Evolutionary conservation across 2,329 filamentous ascomycete genomes (phyloP).

Genomic region (Exophiala viscosa): DNA sequence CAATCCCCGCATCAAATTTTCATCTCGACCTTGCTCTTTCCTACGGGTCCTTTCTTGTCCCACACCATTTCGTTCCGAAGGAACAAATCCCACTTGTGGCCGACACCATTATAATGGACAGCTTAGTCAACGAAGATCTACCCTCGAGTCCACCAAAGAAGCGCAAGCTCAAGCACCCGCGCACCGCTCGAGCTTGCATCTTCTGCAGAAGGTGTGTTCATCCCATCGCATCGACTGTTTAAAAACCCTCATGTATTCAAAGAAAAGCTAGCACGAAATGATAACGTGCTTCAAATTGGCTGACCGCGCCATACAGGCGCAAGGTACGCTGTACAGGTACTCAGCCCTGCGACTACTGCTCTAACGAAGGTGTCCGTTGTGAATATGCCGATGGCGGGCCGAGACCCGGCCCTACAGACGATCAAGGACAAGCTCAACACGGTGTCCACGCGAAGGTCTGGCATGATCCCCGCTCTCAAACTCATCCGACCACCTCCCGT

Average conservation of each 20-base stretch:
- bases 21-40: neutral
- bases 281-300: neutral
- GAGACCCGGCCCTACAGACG: neutral
- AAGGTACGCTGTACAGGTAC: slow-evolving; percentile 27
- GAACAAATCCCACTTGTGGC: too few species aligned
- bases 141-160: slow-evolving; percentile 21
- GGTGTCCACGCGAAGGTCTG: neutral
- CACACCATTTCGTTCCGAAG: neutral
- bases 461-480: too few species aligned
- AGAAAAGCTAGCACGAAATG: neutral
- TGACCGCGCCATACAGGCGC: slow-evolving; percentile 10
- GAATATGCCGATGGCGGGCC: slow-evolving; percentile 22
- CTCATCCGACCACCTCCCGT: too few species aligned
- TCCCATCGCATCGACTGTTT: neutral
- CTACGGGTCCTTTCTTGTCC: slow-evolving; percentile 5
- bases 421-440: neutral
- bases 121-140: slow-evolving; percentile 4
- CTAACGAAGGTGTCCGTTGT: slow-evolving; percentile 22
- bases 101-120: neutral
- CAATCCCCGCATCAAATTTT: too few species aligned
- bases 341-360: slow-evolving; percentile 26
- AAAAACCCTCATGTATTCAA: neutral
- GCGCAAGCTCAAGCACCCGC: slow-evolving; percentile 27
- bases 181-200: slow-evolving; percentile 24
- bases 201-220: slow-evolving; percentile 27